A percentile compares a stretch with the other conserved stretches of the same genome.
Conservation (phyloP, 1,284 basidiomycete species). For the Ustilago curta region DNA sequence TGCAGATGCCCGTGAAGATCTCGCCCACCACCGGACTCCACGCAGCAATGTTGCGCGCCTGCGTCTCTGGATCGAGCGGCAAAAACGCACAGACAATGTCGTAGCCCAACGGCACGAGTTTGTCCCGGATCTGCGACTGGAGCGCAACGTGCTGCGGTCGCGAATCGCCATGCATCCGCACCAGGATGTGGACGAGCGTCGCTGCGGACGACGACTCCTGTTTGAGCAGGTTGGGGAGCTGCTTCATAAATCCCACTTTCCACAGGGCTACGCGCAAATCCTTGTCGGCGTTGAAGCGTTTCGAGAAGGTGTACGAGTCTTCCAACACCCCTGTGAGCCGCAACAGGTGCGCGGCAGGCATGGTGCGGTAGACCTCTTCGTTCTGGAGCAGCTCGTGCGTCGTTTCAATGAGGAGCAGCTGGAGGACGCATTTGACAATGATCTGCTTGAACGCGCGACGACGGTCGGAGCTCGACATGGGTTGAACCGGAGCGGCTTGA, state of each 20-base stretch:
- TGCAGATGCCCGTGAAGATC: conserved; percentile 88
- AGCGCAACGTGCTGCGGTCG: conserved; percentile 84
- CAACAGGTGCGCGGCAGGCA: conserved; percentile 91
- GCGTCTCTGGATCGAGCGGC: conserved; percentile 87
- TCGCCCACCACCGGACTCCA: conserved; percentile 98
- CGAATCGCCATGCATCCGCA: conserved; percentile 94
- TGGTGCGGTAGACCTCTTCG: conserved; percentile 82
- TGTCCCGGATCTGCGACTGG: conserved; percentile 84
- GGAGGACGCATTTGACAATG: conserved; percentile 99
- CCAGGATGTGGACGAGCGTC: conserved; percentile 89
- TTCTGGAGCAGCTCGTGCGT: conserved; percentile 90
- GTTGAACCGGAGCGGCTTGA: conserved; percentile 4
- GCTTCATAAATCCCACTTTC: conserved; percentile 99
- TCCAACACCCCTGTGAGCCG: conserved; percentile 93
- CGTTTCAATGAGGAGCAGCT: conserved; percentile 95
- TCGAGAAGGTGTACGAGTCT: conserved; percentile 96
- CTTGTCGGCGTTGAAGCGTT: conserved; percentile 98
- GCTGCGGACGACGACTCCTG: conserved; percentile 98
- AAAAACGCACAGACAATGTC: conserved; percentile 92
- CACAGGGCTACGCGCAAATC: conserved; percentile 94
- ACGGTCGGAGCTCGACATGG: conserved; percentile 76
- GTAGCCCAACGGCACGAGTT: conserved; percentile 91
- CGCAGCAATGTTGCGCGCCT: conserved; percentile 93
- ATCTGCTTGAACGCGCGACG: conserved; percentile 97
- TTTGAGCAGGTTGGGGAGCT: conserved; percentile 95